phyloP scores from a whole-genome alignment of 768 basidiomycete genomes.

The Dioszegia crocea region DNA sequence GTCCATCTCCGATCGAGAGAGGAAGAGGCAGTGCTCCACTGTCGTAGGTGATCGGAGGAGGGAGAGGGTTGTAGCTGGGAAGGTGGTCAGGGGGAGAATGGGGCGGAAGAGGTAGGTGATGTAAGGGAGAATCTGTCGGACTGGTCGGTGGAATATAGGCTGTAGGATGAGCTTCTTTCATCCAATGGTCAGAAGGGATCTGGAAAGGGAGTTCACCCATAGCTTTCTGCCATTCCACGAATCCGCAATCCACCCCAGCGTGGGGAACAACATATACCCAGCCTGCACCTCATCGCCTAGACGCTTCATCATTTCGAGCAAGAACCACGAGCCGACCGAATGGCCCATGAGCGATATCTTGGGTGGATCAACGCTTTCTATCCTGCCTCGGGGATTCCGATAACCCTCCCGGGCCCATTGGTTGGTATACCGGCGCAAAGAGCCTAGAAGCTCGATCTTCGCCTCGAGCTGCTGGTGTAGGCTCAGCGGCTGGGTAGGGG shows the following conservation, averaged over 20 bases:
- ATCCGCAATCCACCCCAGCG: constrained; percentile 60
- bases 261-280: constrained; percentile 66
- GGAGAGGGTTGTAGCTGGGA: constrained; percentile 46
- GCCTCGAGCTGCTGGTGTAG: constrained; percentile 59
- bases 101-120: constrained; percentile 55
- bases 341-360: constrained; percentile 53
- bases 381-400: not conserved
- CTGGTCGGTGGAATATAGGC: constrained; percentile 53
- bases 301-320: constrained; percentile 55
- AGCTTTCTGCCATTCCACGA: constrained; percentile 64
- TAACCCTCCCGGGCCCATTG: constrained; percentile 22
- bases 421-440: constrained; percentile 19
- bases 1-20: constrained; percentile 69
- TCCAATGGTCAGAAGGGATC: constrained; percentile 22
- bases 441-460: constrained; percentile 58
- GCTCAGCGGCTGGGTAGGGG: constrained; percentile 38
- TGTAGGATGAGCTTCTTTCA: constrained; percentile 52
- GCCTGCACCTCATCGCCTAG: constrained; percentile 29
- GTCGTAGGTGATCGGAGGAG: constrained; percentile 58
- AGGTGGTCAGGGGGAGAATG: constrained; percentile 53
- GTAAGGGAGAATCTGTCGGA: constrained; percentile 51
- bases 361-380: not conserved
- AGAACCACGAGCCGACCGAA: constrained; percentile 70
- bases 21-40: constrained; percentile 58
- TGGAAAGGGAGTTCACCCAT: constrained; percentile 55